Evolutionary conservation across 179 eudicot genomes (phyloP), one percentile per base, ranked within the genome.

Genomic region (Heliamphora pulchella): DNA sequence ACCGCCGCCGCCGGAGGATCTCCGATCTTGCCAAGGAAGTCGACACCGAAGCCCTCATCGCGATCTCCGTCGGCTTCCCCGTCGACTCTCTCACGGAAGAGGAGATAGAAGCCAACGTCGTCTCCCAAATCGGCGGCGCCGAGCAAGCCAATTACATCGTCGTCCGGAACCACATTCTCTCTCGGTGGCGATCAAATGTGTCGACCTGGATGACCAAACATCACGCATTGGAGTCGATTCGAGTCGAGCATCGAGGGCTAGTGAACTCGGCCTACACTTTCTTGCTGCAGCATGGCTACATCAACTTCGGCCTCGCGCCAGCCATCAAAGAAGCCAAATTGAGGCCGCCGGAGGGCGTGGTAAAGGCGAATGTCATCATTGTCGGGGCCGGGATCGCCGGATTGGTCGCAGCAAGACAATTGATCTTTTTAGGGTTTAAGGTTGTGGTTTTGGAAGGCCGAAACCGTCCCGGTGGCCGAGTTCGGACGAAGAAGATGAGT

Each of bases 61-160:
- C 98, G 4, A 84, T 96, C 85, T 94, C 98, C 55, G 99, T 94
- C 31, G 99, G 99, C 0, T 96, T 96, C 67, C 98, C 99, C 0
- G 80, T 90, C 6, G 98, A 94, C 47, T 92, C 97, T 7, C 86
- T 96, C 6, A 91, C 97, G 14, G 98, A 96, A 71, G 97, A 96
- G 54, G 99, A 94, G 74, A 89, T 96, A 53, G 92, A 85, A 55
- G 90, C 94, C 51, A 78, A 83, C 15, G 99, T 92, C 3, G 85
- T 92, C 14, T 64, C 87, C 0, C 78, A 85, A 47, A 82, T 94
- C 53, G 91, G 91, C 2, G 88, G 91, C 7, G 13, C 76, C 5
- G 91, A 91, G 13, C 97, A 92, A 59, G 80, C 86, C 8, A 83
- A 83, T 71, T 96, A 96, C 85, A 90, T 94, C 41, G 84, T 87